Conservation (phyloP, 352 stramenopile species). For the Phytophthora palmivora region DNA sequence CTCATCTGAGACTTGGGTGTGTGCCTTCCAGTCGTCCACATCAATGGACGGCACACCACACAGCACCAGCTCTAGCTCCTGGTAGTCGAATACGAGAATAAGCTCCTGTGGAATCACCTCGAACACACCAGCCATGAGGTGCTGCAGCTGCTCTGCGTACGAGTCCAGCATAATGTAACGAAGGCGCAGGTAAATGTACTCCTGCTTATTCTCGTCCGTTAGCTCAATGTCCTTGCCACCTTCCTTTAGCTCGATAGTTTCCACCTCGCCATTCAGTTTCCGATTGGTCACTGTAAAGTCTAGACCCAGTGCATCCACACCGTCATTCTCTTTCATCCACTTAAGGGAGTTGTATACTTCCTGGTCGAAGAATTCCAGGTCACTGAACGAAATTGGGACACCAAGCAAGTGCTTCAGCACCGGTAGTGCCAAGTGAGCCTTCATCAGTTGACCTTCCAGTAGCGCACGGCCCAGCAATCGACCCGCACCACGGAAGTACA, state of each 20-base stretch:
- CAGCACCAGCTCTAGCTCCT: slow-evolving; percentile 85
- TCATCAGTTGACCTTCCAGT: slow-evolving; percentile 95
- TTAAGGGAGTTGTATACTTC: slow-evolving; percentile 86
- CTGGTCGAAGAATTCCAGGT: slow-evolving; percentile 91
- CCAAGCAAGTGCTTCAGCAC: slow-evolving; percentile 88
- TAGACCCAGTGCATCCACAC: slow-evolving; percentile 75
- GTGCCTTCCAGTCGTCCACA: slow-evolving; percentile 82
- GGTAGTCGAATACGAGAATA: slow-evolving; percentile 86
- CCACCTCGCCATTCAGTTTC: slow-evolving; percentile 76
- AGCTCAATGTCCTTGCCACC: slow-evolving; percentile 84
- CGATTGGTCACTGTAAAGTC: slow-evolving; percentile 88
- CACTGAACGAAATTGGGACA: slow-evolving; percentile 88
- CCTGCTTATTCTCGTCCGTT: slow-evolving; percentile 98
- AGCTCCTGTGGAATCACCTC: slow-evolving; percentile 95
- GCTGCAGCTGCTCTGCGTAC: slow-evolving; percentile 94
- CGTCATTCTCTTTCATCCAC: slow-evolving; percentile 88
- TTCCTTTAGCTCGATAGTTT: slow-evolving; percentile 86
- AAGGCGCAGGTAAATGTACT: slow-evolving; percentile 96
- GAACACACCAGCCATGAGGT: slow-evolving; percentile 94
- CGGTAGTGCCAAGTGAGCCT: slow-evolving; percentile 82
- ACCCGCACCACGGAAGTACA: slow-evolving; percentile 97
- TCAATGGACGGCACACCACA: slow-evolving; percentile 85
- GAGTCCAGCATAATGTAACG: slow-evolving; percentile 97
- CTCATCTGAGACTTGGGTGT: slow-evolving; percentile 91
- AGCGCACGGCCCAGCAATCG: slow-evolving; percentile 96